Base-by-base conservation (phyloP, 768 basidiomycete species). In the Leucogyrophana mollusca region DNA sequence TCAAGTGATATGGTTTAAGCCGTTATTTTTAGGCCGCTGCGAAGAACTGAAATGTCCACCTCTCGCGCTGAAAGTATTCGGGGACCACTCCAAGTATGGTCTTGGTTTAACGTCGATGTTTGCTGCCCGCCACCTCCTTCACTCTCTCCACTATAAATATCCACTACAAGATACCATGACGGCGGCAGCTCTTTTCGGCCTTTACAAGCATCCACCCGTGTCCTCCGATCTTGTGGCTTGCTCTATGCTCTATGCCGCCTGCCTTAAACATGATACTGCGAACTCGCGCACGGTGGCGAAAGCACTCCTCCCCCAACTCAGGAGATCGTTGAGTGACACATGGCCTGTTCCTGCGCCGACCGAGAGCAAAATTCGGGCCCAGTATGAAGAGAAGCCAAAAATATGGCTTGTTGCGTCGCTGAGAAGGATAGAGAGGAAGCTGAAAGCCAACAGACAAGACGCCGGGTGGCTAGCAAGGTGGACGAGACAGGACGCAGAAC, bases 1-100 rank as follows among this genome's bases (percentile, higher is more conserved):
- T n/a, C n/a, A n/a, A n/a, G n/a, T n/a, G n/a, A n/a, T n/a, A n/a
- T n/a, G n/a, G n/a, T n/a, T n/a, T n/a, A n/a, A n/a, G n/a, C n/a
- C n/a, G n/a, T n/a, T n/a, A n/a, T n/a, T n/a, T n/a, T n/a, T 27
- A 88, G 85, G 77, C 18, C 84, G 85, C 8, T 87, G 83, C 44
- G 69, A 76, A 49, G 74, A 83, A 54, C 72, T 86, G 1, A 57
- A 64, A 11, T 79, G 78, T 46, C 78, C 80, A 3, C 54, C 65
- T 20, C 72, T 86, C 32, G 82, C 83, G 3, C 66, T 88, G 10
- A 65, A 75, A 25, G 76, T 85, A 17, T 83, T 84, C 56, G 76
- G 78, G 17, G 67, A 87, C 56, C 83, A 75, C 46, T 68, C 80
- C 11, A 82, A 80, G 57, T 84, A 86, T 59, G 74, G 77, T 40